A percentile compares a stretch with the other conserved stretches of the same genome.
phyloP scores from a whole-genome alignment of 805 yeast species.

The Monosporozyma siamensis region DNA sequence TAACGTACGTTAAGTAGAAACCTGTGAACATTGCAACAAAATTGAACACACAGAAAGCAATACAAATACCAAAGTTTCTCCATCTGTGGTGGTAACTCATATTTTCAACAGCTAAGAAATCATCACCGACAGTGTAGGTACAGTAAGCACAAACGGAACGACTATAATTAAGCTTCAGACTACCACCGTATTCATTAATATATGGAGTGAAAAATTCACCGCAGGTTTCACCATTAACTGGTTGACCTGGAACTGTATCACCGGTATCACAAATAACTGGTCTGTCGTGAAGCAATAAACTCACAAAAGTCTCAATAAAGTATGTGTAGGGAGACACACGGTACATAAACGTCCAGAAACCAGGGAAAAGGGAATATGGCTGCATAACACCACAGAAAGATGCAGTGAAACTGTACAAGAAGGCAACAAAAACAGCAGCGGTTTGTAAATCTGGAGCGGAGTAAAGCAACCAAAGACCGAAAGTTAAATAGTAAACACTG shows the following conservation, averaged over 20 bases:
- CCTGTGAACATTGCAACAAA: constrained; percentile 28
- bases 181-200: constrained; percentile 41
- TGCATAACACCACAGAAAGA: constrained; percentile 33
- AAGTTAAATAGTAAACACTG: constrained; percentile 36
- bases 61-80: constrained; percentile 53
- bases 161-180: constrained; percentile 41
- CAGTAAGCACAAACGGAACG: constrained; percentile 36
- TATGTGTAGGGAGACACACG: constrained; percentile 56
- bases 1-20: constrained; percentile 16
- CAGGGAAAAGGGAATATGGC: constrained; percentile 43
- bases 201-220: constrained; percentile 40
- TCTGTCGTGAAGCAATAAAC: constrained; percentile 40
- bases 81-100: constrained; percentile 40
- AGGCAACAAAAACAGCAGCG: constrained; percentile 52
- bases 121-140: constrained; percentile 32
- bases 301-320: constrained; percentile 44
- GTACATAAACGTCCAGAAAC: constrained; percentile 70
- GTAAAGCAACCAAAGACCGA: constrained; percentile 43
- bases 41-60: constrained; percentile 45
- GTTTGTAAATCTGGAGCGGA: constrained; percentile 61
- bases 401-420: constrained; percentile 28
- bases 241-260: constrained; percentile 43
- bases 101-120: constrained; percentile 31
- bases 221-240: constrained; percentile 57
- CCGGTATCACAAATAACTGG: constrained; percentile 38